Conservation (phyloP, 2,329 filamentous ascomycete species). For the Fusarium staphyleae region DNA sequence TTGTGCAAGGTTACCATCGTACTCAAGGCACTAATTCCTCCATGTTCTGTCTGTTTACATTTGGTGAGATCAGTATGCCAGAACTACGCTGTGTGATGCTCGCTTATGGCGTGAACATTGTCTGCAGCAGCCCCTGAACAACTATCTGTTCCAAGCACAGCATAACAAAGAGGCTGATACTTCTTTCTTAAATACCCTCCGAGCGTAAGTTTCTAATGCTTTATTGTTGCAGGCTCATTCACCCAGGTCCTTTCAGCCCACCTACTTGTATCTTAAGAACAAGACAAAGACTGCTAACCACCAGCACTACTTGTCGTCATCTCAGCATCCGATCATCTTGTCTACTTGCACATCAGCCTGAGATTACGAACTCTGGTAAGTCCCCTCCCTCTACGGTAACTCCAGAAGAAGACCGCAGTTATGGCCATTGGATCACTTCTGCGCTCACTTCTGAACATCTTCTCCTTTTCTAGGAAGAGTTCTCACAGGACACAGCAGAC, state of each 20-base stretch:
- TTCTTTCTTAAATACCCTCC: background rate
- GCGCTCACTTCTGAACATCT: conserved; percentile 16
- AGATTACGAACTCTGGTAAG: background rate
- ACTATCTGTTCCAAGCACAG: background rate
- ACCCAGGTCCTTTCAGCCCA: background rate
- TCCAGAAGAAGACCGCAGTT: background rate
- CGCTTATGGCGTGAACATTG: background rate
- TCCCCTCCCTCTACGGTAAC: background rate
- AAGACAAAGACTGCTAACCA: background rate
- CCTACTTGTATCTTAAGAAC: too few species aligned
- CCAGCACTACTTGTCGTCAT: too few species aligned
- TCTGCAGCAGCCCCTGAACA: conserved; percentile 10
- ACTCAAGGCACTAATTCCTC: conserved; percentile 33
- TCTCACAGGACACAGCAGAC: conserved; percentile 15
- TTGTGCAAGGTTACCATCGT: conserved; percentile 35
- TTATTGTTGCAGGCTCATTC: background rate
- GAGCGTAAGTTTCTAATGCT: background rate
- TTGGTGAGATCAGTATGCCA: background rate
- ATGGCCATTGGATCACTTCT: conserved; percentile 26
- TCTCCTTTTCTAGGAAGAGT: conserved; percentile 1
- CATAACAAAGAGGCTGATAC: conserved; percentile 1
- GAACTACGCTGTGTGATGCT: conserved; percentile 3
- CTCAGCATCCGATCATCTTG: background rate
- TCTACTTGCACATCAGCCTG: background rate
- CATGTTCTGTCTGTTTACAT: conserved; percentile 9